These are phyloP conservation scores for Moelleriella libera DNA, from an alignment of 2,329 filamentous ascomycete genomes.

Conservation along the genomic window DNA sequence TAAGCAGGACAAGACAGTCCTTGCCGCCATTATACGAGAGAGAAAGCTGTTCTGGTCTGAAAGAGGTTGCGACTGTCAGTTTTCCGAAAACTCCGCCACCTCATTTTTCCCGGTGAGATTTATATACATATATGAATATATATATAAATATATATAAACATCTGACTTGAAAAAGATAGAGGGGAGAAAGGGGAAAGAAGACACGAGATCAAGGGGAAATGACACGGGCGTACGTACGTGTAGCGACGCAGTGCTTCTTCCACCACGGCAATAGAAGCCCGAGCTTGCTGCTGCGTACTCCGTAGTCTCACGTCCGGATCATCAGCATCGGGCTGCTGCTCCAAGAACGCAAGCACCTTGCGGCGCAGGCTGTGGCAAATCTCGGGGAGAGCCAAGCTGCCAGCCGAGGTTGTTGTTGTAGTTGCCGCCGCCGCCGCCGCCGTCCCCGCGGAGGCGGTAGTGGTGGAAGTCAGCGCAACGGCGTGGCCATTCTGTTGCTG, in stretches of 20 bases:
- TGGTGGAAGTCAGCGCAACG: neutral
- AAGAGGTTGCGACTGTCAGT: neutral
- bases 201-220: neutral
- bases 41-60: slow-evolving; percentile 62
- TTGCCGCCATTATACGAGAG: slow-evolving; percentile 97
- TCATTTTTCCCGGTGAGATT: too few species aligned
- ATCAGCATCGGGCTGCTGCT: slow-evolving; percentile 29
- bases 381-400: slow-evolving; percentile 10
- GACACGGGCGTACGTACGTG: slow-evolving; percentile 35
- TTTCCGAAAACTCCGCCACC: neutral
- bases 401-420: neutral
- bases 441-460: too few species aligned
- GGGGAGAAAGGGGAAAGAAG: too few species aligned
- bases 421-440: too few species aligned
- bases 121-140: too few species aligned
- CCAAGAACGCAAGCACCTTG: slow-evolving; percentile 53
- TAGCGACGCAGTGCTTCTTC: slow-evolving; percentile 63
- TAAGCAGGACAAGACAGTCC: slow-evolving; percentile 84
- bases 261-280: slow-evolving; percentile 58
- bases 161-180: neutral
- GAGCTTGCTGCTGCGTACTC: slow-evolving; percentile 61
- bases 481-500: slow-evolving; percentile 4
- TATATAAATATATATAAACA: too few species aligned
- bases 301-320: slow-evolving; percentile 28
- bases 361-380: slow-evolving; percentile 39